phyloP scores from a whole-genome alignment of 2,329 filamentous ascomycete species.

The Polytolypa hystricis region DNA sequence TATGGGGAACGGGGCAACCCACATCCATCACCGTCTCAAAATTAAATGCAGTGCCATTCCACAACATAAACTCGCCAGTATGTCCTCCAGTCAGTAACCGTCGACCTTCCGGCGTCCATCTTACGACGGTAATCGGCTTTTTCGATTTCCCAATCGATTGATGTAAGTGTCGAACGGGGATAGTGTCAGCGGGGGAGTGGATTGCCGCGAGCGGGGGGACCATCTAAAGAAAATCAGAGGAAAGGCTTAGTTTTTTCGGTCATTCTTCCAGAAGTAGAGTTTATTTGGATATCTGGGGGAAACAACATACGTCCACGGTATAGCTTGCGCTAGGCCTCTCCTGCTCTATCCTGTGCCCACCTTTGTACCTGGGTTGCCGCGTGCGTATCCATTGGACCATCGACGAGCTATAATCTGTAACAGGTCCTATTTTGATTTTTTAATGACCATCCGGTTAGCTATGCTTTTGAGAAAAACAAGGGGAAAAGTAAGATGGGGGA shows the following conservation, averaged over 20 bases:
- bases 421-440: conserved; percentile 52
- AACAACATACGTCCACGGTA: conserved; percentile 63
- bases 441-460: conserved; percentile 2
- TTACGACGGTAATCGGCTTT: conserved; percentile 90
- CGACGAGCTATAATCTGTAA: conserved; percentile 87
- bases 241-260: conserved; percentile 8
- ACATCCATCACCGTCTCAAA: conserved; percentile 97
- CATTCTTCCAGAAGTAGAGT: conserved; percentile 11
- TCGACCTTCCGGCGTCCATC: conserved; percentile 94
- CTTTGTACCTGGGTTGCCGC: conserved; percentile 64
- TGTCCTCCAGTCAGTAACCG: conserved; percentile 85
- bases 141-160: conserved; percentile 98
- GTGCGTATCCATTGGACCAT: conserved; percentile 86
- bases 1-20: conserved; percentile 14
- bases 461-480: background rate
- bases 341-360: conserved; percentile 58
- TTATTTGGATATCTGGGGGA: conserved; percentile 3
- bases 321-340: conserved; percentile 84
- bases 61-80: conserved; percentile 94
- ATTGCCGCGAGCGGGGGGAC: conserved; percentile 69
- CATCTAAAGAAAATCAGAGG: conserved; percentile 52
- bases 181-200: conserved; percentile 66
- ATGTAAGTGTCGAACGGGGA: conserved; percentile 90
- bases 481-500: background rate
- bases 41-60: conserved; percentile 98